Conservation (phyloP, 345 rosid species). For the Cardamine chenopodiifolia region DNA sequence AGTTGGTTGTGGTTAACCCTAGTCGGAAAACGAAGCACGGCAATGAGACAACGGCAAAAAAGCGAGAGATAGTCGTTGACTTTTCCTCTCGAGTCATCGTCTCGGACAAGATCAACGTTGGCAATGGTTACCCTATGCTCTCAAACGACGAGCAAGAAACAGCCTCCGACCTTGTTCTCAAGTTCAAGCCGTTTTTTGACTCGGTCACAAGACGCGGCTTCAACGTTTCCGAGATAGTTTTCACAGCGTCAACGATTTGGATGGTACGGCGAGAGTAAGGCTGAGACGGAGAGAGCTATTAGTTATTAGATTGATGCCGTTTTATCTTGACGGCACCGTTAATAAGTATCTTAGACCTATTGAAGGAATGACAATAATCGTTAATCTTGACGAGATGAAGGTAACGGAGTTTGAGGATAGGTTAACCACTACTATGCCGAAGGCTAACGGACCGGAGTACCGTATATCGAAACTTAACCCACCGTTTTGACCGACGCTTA, state of each 20-base stretch:
- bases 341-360: constrained; percentile 67
- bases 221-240: constrained; percentile 60
- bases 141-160: constrained; percentile 50
- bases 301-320: constrained; percentile 50
- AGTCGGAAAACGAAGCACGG: too few species aligned
- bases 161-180: constrained; percentile 49
- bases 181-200: constrained; percentile 48
- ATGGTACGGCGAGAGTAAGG: constrained; percentile 58
- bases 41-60: constrained; percentile 45
- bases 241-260: constrained; percentile 67
- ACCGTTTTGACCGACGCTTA: constrained; percentile 37
- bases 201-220: constrained; percentile 49
- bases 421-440: constrained; percentile 54
- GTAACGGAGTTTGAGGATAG: constrained; percentile 51
- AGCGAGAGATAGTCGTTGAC: constrained; percentile 59
- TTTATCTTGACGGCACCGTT: constrained; percentile 52
- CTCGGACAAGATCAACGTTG: constrained; percentile 47
- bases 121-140: constrained; percentile 68
- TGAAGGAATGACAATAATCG: constrained; percentile 56
- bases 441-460: constrained; percentile 69
- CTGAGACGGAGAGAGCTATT: constrained; percentile 48
- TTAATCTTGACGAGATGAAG: constrained; percentile 60
- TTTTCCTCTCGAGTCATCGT: constrained; percentile 41
- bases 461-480: constrained; percentile 36
- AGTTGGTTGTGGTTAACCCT: too few species aligned